A percentile compares a stretch with the other conserved stretches of the same genome.
phyloP scores from a whole-genome alignment of 345 rosid species.

The Pistacia vera region DNA sequence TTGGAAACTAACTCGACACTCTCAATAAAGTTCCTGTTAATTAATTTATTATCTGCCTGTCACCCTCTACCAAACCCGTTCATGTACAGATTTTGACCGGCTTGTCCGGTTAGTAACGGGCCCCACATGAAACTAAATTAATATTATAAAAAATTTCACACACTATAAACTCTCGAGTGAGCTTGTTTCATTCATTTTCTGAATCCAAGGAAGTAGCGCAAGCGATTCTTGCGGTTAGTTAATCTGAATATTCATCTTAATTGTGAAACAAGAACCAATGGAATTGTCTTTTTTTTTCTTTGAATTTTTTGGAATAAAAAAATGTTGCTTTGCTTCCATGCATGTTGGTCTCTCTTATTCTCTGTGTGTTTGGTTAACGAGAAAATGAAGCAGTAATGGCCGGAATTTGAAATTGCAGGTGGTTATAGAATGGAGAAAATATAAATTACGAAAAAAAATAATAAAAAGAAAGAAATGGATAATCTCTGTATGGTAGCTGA shows the following conservation, averaged over 20 bases:
- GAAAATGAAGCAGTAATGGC: not conserved
- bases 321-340: not conserved
- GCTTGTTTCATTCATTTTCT: not conserved
- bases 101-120: not conserved
- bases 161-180: not conserved
- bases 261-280: not conserved
- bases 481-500: slow-evolving; percentile 31
- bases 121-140: not conserved
- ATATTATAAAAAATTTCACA: not conserved
- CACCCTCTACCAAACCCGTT: not conserved
- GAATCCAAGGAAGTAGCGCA: not conserved
- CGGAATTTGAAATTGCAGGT: slow-evolving; percentile 27
- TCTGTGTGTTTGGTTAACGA: no score
- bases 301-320: not conserved
- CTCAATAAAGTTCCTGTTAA: no score
- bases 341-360: not conserved
- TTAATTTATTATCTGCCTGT: not conserved
- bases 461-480: slow-evolving; percentile 29
- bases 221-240: slow-evolving; percentile 3
- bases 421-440: slow-evolving; percentile 13
- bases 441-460: not conserved
- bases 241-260: not conserved
- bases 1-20: no score
- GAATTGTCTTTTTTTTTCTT: no score
- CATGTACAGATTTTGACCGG: not conserved